These are phyloP conservation scores for Globisporangium radiosum DNA, from an alignment of 352 stramenopile species.

Conservation along the genomic window DNA sequence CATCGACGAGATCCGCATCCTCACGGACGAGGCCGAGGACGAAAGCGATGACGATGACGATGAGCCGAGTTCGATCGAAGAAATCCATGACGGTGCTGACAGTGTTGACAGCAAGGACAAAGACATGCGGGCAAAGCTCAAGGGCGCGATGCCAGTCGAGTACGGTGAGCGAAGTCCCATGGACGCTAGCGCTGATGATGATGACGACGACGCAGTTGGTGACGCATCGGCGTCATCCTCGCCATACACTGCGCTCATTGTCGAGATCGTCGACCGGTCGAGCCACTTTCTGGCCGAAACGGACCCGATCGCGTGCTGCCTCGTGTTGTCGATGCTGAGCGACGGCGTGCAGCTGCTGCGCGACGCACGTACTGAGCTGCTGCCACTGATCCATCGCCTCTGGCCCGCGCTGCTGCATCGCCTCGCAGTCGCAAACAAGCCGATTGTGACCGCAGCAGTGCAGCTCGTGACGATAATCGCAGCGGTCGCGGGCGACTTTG, in stretches of 20 bases:
- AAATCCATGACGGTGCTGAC: constrained; percentile 1
- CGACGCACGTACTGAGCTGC: constrained; percentile 36
- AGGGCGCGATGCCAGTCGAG: constrained; percentile 67
- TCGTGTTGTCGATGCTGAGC: constrained; percentile 65
- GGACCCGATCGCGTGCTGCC: constrained; percentile 63
- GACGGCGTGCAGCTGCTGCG: constrained; percentile 51
- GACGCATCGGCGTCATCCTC: constrained; percentile 4
- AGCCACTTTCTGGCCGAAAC: constrained; percentile 67
- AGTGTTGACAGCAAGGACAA: not conserved
- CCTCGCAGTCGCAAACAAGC: constrained; percentile 43
- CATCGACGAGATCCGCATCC: constrained; percentile 56
- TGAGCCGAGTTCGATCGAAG: constrained; percentile 3
- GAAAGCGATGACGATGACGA: constrained; percentile 8
- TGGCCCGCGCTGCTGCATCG: constrained; percentile 68
- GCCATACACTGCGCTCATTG: constrained; percentile 41
- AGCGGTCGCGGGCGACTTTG: constrained; percentile 61
- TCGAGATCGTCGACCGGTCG: constrained; percentile 73
- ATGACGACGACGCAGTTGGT: constrained; percentile 12
- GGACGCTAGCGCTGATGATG: constrained; percentile 17
- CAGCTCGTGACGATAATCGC: constrained; percentile 45
- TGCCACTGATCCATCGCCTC: constrained; percentile 68
- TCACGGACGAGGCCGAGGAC: constrained; percentile 26
- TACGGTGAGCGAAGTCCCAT: constrained; percentile 30
- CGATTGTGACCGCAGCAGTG: constrained; percentile 54
- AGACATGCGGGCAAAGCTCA: constrained; percentile 21